Evolutionary conservation across 192 early-diverging fungal species (phyloP).

Genomic region (Chytriomyces confervae): DNA sequence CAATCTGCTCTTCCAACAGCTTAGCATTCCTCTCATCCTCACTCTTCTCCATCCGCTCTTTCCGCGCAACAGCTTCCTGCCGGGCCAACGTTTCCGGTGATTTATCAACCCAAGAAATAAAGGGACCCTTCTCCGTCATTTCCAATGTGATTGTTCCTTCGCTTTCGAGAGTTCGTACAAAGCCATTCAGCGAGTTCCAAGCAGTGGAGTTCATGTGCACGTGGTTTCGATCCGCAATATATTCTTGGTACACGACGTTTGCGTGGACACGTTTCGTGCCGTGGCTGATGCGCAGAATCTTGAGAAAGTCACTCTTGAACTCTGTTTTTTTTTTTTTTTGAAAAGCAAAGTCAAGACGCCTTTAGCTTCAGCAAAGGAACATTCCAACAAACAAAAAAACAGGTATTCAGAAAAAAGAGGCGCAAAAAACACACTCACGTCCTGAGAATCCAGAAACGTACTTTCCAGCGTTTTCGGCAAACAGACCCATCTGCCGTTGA

Average conservation of each 20-base stretch:
- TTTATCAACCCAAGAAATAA: slow-evolving; percentile 90
- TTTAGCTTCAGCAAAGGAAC: neutral
- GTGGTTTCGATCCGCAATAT: slow-evolving; percentile 88
- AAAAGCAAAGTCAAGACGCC: slow-evolving; percentile 42
- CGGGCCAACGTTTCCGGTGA: slow-evolving; percentile 84
- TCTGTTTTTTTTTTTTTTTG: slow-evolving; percentile 70
- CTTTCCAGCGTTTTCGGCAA: slow-evolving; percentile 78
- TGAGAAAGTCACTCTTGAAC: slow-evolving; percentile 84
- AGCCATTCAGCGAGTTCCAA: slow-evolving; percentile 91
- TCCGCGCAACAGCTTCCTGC: slow-evolving; percentile 78
- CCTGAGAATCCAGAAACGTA: slow-evolving; percentile 47
- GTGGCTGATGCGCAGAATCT: slow-evolving; percentile 49
- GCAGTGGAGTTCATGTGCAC: slow-evolving; percentile 95
- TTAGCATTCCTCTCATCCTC: slow-evolving; percentile 85
- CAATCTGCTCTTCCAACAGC: slow-evolving; percentile 83
- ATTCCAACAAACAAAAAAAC: neutral
- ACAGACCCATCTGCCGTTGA: slow-evolving; percentile 87
- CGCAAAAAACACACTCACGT: slow-evolving; percentile 10
- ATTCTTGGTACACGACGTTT: slow-evolving; percentile 98
- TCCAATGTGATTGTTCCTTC: slow-evolving; percentile 86
- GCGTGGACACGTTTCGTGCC: slow-evolving; percentile 72
- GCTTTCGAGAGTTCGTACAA: slow-evolving; percentile 77
- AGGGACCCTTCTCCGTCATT: slow-evolving; percentile 78
- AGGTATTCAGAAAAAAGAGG: neutral
- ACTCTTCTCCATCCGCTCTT: slow-evolving; percentile 79